These are phyloP conservation scores for slime mould (Dictyostelium discoideum) DNA, from an alignment of 78 protist species.

Conservation along the genomic window DNA sequence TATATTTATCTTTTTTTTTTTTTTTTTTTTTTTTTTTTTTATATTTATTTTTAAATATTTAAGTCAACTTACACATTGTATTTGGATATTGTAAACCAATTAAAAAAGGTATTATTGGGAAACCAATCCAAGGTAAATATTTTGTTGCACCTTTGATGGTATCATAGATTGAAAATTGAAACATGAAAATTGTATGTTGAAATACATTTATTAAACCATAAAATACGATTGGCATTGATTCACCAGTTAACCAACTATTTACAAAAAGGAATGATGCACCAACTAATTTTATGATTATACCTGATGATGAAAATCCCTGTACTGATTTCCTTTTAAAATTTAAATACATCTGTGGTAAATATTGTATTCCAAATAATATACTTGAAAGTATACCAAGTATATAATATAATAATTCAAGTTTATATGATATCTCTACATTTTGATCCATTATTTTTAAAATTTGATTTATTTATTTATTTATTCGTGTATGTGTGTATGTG, in stretches of 20 bases:
- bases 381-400: constrained; percentile 48
- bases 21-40: neutral
- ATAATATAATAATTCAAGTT: constrained; percentile 8
- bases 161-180: constrained; percentile 44
- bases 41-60: too few relatives aligned
- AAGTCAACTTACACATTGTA: constrained; percentile 48
- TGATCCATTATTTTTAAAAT: neutral
- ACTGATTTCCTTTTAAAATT: constrained; percentile 46
- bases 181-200: constrained; percentile 67
- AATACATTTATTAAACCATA: constrained; percentile 72
- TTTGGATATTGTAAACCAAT: constrained; percentile 39
- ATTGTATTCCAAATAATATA: constrained; percentile 44
- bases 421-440: neutral
- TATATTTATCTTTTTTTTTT: neutral
- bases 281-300: constrained; percentile 54
- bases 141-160: neutral
- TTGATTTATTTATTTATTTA: neutral
- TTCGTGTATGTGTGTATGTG: neutral
- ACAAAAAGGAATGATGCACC: constrained; percentile 72
- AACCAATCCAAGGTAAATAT: constrained; percentile 45
- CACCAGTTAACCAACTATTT: constrained; percentile 69
- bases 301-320: constrained; percentile 53
- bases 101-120: constrained; percentile 56
- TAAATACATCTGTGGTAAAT: constrained; percentile 68
- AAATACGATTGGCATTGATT: constrained; percentile 47